These are phyloP conservation scores for Solanum medicagineum DNA, from an alignment of 257 asterid species.

Conservation along the genomic window DNA sequence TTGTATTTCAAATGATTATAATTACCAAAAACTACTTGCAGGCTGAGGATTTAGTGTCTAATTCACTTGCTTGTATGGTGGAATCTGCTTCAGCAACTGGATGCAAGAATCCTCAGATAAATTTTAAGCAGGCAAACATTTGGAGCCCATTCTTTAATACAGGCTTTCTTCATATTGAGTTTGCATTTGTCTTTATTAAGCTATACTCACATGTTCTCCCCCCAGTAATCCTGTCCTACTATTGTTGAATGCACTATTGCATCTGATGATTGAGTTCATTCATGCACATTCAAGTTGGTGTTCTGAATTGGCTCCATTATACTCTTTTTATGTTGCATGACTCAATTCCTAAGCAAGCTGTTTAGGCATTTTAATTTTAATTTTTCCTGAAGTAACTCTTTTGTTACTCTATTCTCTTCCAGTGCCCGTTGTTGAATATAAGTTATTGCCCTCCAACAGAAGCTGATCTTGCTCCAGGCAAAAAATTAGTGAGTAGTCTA, in stretches of 20 bases:
- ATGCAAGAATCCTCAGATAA: constrained; percentile 33
- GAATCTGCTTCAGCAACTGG: constrained; percentile 33
- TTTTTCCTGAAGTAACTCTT: neutral
- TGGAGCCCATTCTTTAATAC: neutral
- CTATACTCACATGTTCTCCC: neutral
- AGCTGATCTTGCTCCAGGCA: constrained; percentile 56
- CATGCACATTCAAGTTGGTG: neutral
- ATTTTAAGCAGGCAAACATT: constrained; percentile 54
- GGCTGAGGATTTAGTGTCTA: constrained; percentile 72
- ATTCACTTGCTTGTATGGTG: constrained; percentile 65
- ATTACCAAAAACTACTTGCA: constrained; percentile 21
- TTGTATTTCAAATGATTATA: neutral
- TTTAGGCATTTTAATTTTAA: neutral
- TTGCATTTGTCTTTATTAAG: neutral
- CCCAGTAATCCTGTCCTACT: neutral
- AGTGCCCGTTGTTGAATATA: constrained; percentile 87
- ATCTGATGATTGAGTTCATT: neutral
- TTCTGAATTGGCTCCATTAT: neutral
- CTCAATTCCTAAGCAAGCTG: neutral
- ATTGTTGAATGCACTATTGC: neutral
- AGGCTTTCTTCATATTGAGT: neutral
- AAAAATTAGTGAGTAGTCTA: constrained; percentile 48
- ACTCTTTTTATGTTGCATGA: neutral
- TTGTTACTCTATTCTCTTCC: constrained; percentile 13
- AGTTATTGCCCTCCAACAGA: constrained; percentile 85